Evolutionary conservation across 371 early-diverging fungal species (phyloP).

Genomic region (Nematocida sp.): DNA sequence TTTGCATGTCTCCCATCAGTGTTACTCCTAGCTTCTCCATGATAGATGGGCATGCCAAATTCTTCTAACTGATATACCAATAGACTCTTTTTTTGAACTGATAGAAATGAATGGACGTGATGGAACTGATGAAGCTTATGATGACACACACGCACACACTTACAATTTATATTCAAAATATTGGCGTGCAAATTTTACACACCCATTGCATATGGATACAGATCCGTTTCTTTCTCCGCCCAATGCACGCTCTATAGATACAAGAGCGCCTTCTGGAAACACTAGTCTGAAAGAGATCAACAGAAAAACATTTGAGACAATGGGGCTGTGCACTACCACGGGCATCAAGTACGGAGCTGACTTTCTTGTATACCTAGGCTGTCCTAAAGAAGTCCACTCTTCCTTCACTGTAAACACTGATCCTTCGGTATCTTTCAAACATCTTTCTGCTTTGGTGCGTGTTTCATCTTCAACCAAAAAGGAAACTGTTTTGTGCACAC

Average conservation of each 20-base stretch:
- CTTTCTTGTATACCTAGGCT: constrained; percentile 30
- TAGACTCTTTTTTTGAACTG: not conserved
- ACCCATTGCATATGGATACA: not conserved
- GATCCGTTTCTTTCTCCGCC: not conserved
- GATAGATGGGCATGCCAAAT: not conserved
- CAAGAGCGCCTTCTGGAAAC: not conserved
- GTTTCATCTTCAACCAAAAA: constrained; percentile 49
- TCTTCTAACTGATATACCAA: too few relatives aligned
- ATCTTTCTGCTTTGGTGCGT: constrained; percentile 25
- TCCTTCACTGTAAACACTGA: constrained; percentile 18
- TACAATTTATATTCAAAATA: not conserved
- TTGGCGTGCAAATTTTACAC: not conserved
- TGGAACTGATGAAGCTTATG: not conserved
- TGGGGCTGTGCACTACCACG: not conserved
- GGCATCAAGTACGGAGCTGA: constrained; percentile 46
- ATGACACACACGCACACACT: not conserved
- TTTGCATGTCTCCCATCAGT: not conserved
- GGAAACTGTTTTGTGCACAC: constrained; percentile 10
- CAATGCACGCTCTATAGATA: not conserved
- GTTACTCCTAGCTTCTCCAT: not conserved
- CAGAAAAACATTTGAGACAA: not conserved
- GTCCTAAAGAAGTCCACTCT: constrained; percentile 24
- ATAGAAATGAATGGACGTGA: not conserved
- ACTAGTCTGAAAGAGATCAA: not conserved
- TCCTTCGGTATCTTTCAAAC: not conserved